A percentile compares a stretch with the other conserved stretches of the same genome.
Conservation (phyloP, 2,329 filamentous ascomycete genomes). For the Sporothrix mexicana region DNA sequence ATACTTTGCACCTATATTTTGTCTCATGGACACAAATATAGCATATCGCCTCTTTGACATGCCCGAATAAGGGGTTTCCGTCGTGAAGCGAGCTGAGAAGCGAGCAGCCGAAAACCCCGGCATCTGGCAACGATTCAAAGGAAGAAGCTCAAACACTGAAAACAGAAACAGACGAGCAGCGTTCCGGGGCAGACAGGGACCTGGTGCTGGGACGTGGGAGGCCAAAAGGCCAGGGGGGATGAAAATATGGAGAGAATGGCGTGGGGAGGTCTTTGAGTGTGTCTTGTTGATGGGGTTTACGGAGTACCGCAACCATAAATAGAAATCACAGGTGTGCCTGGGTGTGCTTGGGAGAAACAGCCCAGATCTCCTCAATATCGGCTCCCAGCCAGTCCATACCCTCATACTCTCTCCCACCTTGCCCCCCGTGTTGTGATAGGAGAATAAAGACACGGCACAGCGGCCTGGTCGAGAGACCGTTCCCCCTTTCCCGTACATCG, state of each 20-base stretch:
- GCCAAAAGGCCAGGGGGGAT: not conserved
- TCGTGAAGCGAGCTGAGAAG: conserved; percentile 23
- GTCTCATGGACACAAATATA: not conserved
- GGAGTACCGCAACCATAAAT: conserved; percentile 26
- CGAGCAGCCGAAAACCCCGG: conserved; percentile 11
- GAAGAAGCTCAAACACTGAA: conserved; percentile 15
- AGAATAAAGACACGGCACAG: conserved; percentile 21
- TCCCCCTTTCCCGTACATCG: conserved; percentile 18
- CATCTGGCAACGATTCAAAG: not conserved
- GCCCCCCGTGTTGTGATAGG: not conserved
- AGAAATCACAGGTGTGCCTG: conserved; percentile 16
- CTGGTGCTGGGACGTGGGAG: not conserved
- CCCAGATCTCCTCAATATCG: conserved; percentile 5
- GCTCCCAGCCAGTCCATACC: conserved; percentile 8
- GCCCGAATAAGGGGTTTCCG: conserved; percentile 20
- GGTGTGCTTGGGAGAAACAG: not conserved
- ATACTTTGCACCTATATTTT: not conserved
- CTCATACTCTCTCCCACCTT: not conserved
- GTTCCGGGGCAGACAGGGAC: conserved; percentile 17
- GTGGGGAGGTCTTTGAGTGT: conserved; percentile 17
- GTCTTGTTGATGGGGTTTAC: not conserved
- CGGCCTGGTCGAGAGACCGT: not conserved
- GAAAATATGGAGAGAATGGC: conserved; percentile 10
- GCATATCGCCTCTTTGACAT: conserved; percentile 13
- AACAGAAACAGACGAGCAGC: conserved; percentile 14